Evolutionary conservation across 163 green algal genomes (phyloP), one percentile per base, ranked within the genome.

Genomic region (Scenedesmus sp.): DNA sequence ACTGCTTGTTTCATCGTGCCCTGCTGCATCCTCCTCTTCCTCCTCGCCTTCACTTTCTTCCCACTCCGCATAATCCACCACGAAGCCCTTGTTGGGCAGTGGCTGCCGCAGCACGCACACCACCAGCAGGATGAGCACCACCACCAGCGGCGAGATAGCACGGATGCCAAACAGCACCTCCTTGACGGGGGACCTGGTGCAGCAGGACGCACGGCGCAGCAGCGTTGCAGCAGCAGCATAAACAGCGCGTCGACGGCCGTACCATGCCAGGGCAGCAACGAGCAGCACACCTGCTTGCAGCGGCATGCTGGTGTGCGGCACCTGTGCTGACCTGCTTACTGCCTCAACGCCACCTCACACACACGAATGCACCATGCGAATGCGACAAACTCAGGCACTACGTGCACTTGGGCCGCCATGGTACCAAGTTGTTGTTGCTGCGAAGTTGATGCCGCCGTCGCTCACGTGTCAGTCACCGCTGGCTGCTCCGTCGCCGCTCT

Each of bases 141-240:
- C 80, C 59, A 95, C 70, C 24, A 95, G 90, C 13, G 93, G 93
- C 35, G 89, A 81, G 79, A 91, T 83, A 68, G 72, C 72, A 22
- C 72, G 49, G 16, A 95, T 92, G 30, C 81, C 92, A 73, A 90
- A 95, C 0, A 95, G 46, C 6, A 95, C 88, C 49, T 95, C 93
- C 56, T 87, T 87, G 51, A 87, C 43, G 1, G 87, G 87, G 1
- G 87, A 91, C 3, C 87, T 91, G 59, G 82, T 18, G 1, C 86
- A 85, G 76, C 35, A 78, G 9, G 12, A 72, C 46, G 10, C 46
- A 53, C 46, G 10, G 6, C 10, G 46, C 46, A 53, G 7, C 46
- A 53, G 46, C n/a, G n/a, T n/a, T n/a, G n/a, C n/a, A n/a, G n/a
- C n/a, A n/a, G n/a, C n/a, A n/a, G n/a, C n/a, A n/a, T n/a, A n/a